Conservation (phyloP, 129 eudicot genomes). For the Erigeron canadensis region DNA sequence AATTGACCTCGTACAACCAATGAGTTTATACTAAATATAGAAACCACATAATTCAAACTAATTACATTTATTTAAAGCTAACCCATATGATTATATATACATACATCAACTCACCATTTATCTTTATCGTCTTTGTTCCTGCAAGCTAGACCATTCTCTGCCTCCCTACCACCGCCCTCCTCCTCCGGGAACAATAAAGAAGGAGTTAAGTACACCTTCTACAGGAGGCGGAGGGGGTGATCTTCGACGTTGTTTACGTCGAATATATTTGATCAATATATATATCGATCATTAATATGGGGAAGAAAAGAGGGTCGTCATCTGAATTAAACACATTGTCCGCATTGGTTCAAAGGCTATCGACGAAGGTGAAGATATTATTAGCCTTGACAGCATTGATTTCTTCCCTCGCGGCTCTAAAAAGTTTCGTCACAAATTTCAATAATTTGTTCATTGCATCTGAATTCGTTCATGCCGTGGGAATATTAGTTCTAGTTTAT, state of each 20-base stretch:
- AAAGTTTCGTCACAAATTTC: slow-evolving; percentile 40
- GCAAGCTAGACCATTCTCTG: slow-evolving; percentile 21
- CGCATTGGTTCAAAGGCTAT: slow-evolving; percentile 60
- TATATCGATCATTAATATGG: slow-evolving; percentile 51
- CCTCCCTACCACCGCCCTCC: slow-evolving; percentile 29
- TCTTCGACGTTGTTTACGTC: slow-evolving; percentile 15
- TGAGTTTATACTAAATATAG: slow-evolving; percentile 25
- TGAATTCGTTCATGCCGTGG: slow-evolving; percentile 68
- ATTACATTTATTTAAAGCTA: slow-evolving; percentile 3
- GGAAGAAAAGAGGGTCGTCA: slow-evolving; percentile 59
- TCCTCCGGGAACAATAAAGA: slow-evolving; percentile 26
- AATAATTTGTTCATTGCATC: slow-evolving; percentile 63
- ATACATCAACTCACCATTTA: background rate
- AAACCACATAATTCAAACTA: slow-evolving; percentile 21
- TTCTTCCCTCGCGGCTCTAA: slow-evolving; percentile 48
- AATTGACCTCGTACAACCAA: slow-evolving; percentile 19
- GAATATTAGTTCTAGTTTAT: slow-evolving; percentile 62
- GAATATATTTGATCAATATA: background rate
- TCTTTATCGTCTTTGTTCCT: slow-evolving; percentile 10
- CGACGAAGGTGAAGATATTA: slow-evolving; percentile 57
- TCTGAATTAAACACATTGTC: slow-evolving; percentile 49
- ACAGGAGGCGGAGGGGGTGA: slow-evolving; percentile 43
- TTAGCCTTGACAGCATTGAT: slow-evolving; percentile 48
- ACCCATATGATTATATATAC: slow-evolving; percentile 17
- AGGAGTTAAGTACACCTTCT: slow-evolving; percentile 21